Evolutionary conservation across 176 grass and related monocot genomes (phyloP), one percentile per base, ranked within the genome.

Genomic region (bread wheat (Triticum aestivum)): DNA sequence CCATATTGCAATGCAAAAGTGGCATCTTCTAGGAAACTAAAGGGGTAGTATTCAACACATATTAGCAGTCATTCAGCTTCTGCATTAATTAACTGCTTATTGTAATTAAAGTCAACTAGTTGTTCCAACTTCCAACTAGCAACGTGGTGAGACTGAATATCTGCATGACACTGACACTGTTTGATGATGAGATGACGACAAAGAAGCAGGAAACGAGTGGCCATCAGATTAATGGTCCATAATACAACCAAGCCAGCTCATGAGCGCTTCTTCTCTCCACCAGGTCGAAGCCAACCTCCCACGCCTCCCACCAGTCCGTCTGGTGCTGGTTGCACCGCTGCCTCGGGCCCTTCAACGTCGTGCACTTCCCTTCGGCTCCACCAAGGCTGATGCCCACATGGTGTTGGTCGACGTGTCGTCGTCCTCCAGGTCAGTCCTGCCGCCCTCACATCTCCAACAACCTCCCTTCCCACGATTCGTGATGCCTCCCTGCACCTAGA

Each of bases 221-320:
- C 58, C 86, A 82, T 61, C 9, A 67, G 69, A 27, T 82, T 75
- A 61, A 82, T 33, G 23, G 32, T 87, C 33, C 41, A 82, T 11
- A 23, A 23, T 68, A 82, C 44, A 76, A 56, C 52, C 69, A 87
- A 73, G 10, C 42, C 42, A 44, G 42, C 42, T 44, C 42, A 44
- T 44, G 42, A 44, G 42, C 42, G 42, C 10, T 44, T 11, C 42
- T 44, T 44, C 42, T 44, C 42, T 44, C 42, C 42, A 44, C 10
- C 42, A 44, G 42, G 42, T 44, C 42, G 42, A 44, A 44, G 42
- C 42, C 42, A 44, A 44, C 42, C 42, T 44, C 42, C 42, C 42
- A 44, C 10, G 42, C 42, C 42, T 44, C 42, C 42, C 42, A 44
- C 42, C 42, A 44, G 42, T 44, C 10, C 42, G 42, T 11, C 42